Evolutionary conservation across 352 stramenopile species (phyloP).

Genomic region (Thalassiosira sp.): DNA sequence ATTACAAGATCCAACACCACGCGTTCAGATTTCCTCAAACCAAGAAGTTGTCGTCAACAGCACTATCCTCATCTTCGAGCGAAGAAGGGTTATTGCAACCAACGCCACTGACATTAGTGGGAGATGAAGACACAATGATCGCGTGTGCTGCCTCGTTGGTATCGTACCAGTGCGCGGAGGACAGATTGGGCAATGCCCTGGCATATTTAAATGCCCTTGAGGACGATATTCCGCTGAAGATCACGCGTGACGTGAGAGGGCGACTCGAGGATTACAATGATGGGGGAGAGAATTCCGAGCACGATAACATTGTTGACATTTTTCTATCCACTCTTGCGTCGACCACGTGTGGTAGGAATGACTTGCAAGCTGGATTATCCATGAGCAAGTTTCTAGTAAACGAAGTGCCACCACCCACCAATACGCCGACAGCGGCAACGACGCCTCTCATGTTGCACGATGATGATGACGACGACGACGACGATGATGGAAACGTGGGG

Average conservation of each 20-base stretch:
- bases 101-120: neutral
- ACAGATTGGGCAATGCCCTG: conserved; percentile 4
- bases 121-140: conserved; percentile 1
- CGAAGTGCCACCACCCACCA: conserved; percentile 1
- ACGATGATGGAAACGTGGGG: neutral
- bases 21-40: conserved; percentile 6
- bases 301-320: conserved; percentile 2
- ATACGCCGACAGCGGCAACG: neutral
- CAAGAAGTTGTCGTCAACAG: neutral
- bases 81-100: neutral
- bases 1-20: conserved; percentile 8
- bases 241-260: conserved; percentile 6
- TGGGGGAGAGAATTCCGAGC: neutral
- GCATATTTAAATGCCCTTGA: conserved; percentile 1
- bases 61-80: neutral
- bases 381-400: conserved; percentile 2
- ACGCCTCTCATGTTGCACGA: neutral
- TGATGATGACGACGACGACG: neutral
- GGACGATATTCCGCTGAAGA: conserved; percentile 1
- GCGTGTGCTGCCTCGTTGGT: conserved; percentile 1
- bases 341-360: conserved; percentile 6
- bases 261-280: conserved; percentile 6
- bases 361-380: conserved; percentile 3
- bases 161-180: conserved; percentile 6
- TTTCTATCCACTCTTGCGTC: conserved; percentile 8